Conservation (phyloP, 257 asterid species). For the Nicotiana obtusifolia region DNA sequence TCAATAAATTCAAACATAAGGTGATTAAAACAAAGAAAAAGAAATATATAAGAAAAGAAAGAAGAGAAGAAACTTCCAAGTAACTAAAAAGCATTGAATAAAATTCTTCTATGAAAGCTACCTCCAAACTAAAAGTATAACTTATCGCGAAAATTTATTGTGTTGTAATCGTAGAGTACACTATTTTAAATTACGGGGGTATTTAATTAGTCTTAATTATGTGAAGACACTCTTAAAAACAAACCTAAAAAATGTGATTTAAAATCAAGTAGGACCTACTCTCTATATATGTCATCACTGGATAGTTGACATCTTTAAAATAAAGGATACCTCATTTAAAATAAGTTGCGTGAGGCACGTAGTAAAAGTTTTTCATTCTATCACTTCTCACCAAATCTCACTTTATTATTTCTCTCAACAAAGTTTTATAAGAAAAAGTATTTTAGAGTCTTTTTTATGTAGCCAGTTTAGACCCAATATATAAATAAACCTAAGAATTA, state of each 20-base stretch:
- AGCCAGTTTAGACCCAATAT: background rate
- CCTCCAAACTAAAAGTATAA: background rate
- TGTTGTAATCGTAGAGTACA: background rate
- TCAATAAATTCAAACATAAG: no score
- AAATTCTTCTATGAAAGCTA: background rate
- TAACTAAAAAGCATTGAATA: background rate
- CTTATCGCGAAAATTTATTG: background rate
- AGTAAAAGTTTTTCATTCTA: constrained; percentile 28
- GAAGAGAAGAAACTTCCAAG: background rate
- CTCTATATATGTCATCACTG: background rate
- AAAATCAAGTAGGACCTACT: background rate
- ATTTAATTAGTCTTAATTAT: background rate
- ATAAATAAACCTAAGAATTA: background rate
- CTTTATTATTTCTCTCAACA: constrained; percentile 2
- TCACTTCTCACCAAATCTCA: constrained; percentile 52
- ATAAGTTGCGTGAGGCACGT: constrained; percentile 20
- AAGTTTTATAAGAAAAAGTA: background rate
- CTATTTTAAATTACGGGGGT: background rate
- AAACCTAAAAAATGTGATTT: background rate
- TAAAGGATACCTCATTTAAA: background rate
- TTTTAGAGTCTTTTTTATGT: background rate
- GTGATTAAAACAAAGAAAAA: background rate
- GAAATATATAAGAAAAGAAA: background rate
- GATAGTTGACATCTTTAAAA: background rate
- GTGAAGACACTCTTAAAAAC: background rate